Evolutionary conservation across 2,329 filamentous ascomycete genomes (phyloP).

Genomic region (Pleoardoris graminearum): DNA sequence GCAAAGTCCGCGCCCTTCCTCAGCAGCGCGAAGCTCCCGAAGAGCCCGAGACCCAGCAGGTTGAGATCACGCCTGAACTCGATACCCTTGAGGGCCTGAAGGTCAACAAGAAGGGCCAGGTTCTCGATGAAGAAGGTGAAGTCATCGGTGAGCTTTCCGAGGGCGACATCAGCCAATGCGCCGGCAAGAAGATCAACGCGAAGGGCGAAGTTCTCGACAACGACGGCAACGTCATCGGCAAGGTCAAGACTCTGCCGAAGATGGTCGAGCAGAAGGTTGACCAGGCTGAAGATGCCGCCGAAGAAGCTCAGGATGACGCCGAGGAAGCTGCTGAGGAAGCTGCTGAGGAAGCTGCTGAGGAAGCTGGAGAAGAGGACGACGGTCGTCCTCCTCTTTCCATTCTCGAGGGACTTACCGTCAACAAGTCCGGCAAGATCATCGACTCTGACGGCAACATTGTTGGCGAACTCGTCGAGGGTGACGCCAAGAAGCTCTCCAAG

Average conservation of each 20-base stretch:
- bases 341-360: conserved; percentile 30
- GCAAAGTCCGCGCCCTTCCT: conserved; percentile 59
- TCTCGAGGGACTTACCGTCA: conserved; percentile 54
- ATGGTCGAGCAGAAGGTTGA: conserved; percentile 42
- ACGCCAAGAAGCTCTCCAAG: conserved; percentile 58
- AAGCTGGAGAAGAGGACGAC: conserved; percentile 41
- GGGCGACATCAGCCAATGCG: conserved; percentile 64
- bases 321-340: conserved; percentile 40
- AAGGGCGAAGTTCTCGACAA: conserved; percentile 67
- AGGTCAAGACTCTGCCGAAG: conserved; percentile 58
- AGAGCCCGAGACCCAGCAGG: conserved; percentile 43
- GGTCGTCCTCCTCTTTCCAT: conserved; percentile 53
- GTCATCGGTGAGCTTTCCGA: conserved; percentile 57
- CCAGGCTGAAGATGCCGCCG: conserved; percentile 33
- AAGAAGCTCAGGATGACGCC: conserved; percentile 34
- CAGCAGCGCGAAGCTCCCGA: conserved; percentile 25
- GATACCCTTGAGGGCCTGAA: conserved; percentile 57
- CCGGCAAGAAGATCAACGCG: conserved; percentile 67
- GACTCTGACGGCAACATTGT: conserved; percentile 52
- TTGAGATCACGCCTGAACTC: conserved; percentile 49
- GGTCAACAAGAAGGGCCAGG: conserved; percentile 62
- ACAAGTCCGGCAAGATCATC: conserved; percentile 57
- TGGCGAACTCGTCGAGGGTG: conserved; percentile 55
- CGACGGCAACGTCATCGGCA: conserved; percentile 65
- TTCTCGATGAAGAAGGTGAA: conserved; percentile 58